Base-by-base conservation (phyloP, 2,329 filamentous ascomycete genomes). In the Cladosporium sp. region DNA sequence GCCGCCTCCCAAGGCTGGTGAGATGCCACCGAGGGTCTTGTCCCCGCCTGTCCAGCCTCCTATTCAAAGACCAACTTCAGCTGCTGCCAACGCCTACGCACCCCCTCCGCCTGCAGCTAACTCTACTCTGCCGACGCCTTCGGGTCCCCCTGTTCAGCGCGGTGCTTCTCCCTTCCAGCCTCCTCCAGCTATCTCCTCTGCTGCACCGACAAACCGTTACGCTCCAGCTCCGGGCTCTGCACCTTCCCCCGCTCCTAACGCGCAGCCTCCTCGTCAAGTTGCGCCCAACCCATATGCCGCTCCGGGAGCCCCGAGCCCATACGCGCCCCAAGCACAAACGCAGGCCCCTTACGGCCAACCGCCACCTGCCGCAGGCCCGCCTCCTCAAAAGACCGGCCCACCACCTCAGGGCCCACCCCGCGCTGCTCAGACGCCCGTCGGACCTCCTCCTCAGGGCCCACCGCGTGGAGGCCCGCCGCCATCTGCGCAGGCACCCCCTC, bases 111-210 rank as follows among this genome's bases (percentile, higher is more conserved):
- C 77, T 54, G 60, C 55, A 19, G 45, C 53, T 67, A 61, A 58
- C 66, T 64, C 69, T 52, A 73, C 64, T 63, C 71, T 70, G 55
- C 74, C 69, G 4, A 67, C 73, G 29, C 68, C 62, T 57, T 67
- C 59, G 46, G 79, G 79, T 38, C 76, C 83, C 36, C 78, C 81
- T 16, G 78, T 88, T 45, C 79, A 83, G 18, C 83, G 89, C 56
- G 89, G 85, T 22, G 78, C 85, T 4, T 95, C 91, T 20, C 91
- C 91, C 5, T 96, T 95, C 69, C 89, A 91, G 61, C 81, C 86
- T 32, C 86, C 91, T 48, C 87, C 88, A 6, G 73, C 83, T 8
- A 61, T 55, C 1, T 66, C 64, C 25, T 78, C 76, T 15, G 74
- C 81, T 4, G 83, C 87, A n/a, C 80, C 85, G 5, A 78, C 82